Evolutionary conservation across 768 basidiomycete genomes (phyloP).

Genomic region (Hygrocybe coccinea): DNA sequence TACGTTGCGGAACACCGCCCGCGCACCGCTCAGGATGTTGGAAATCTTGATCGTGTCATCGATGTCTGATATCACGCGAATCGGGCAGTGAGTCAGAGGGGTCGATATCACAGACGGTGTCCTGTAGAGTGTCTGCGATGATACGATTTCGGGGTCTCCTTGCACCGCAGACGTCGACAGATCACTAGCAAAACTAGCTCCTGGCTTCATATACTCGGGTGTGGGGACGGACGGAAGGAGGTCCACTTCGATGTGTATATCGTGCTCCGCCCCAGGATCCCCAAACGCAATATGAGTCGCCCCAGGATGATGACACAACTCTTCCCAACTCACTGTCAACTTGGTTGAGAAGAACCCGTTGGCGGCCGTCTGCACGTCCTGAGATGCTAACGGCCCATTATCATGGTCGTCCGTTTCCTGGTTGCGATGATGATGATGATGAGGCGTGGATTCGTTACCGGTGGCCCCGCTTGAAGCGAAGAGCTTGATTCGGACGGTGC

Average conservation of each 20-base stretch:
- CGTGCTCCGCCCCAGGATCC: constrained; percentile 46
- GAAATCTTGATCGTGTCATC: constrained; percentile 89
- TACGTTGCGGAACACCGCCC: constrained; percentile 83
- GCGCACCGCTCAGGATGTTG: constrained; percentile 71
- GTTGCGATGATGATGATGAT: constrained; percentile 27
- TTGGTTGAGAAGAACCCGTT: constrained; percentile 73
- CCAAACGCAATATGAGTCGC: constrained; percentile 56
- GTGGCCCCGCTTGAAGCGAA: too few species aligned
- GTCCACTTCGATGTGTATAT: constrained; percentile 52
- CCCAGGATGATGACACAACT: constrained; percentile 55
- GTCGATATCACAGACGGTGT: too few species aligned
- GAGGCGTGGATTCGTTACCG: too few species aligned
- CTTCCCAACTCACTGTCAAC: constrained; percentile 64
- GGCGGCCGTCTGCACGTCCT: constrained; percentile 51
- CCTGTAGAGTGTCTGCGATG: too few species aligned
- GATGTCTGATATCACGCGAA: constrained; percentile 87
- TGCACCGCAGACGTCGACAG: too few species aligned
- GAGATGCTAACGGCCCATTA: constrained; percentile 44
- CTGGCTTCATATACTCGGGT: too few species aligned
- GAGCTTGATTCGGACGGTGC: constrained; percentile 59
- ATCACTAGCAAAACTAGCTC: too few species aligned
- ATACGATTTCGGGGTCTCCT: too few species aligned
- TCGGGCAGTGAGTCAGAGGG: constrained; percentile 54
- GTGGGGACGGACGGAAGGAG: constrained; percentile 32
- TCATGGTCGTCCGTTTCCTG: constrained; percentile 27